phyloP scores from a whole-genome alignment of 176 grass and related monocot genomes.

The Tillandsia fasciculata region DNA sequence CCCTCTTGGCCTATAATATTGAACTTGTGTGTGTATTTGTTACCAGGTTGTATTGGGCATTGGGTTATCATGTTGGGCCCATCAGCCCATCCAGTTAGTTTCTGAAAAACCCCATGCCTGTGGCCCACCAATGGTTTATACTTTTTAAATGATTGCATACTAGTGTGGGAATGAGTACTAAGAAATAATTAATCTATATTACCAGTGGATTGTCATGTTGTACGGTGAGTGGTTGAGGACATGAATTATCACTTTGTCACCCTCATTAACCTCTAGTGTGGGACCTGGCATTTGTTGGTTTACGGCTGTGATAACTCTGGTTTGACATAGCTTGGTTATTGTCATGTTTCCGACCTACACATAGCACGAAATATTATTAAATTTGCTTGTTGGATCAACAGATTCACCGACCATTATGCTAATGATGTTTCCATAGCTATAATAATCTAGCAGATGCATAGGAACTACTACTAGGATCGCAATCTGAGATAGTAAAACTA shows the following conservation, averaged over 20 bases:
- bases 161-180: not conserved
- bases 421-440: slow-evolving; percentile 5
- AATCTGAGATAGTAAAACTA: no score
- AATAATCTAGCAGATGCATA: not conserved
- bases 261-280: slow-evolving; percentile 33
- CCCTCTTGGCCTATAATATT: slow-evolving; percentile 50
- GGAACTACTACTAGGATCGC: no score
- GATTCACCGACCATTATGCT: not conserved
- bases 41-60: slow-evolving; percentile 51
- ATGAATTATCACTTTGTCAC: slow-evolving; percentile 41
- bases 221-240: slow-evolving; percentile 50
- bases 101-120: slow-evolving; percentile 74
- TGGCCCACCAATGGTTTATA: not conserved
- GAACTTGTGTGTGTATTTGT: slow-evolving; percentile 48
- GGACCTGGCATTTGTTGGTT: slow-evolving; percentile 44
- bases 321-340: slow-evolving; percentile 30
- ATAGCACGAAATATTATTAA: not conserved
- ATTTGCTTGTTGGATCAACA: not conserved
- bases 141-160: slow-evolving; percentile 7
- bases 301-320: slow-evolving; percentile 30
- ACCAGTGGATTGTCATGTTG: slow-evolving; percentile 58
- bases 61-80: slow-evolving; percentile 68
- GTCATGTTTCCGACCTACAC: slow-evolving; percentile 39
- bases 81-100: slow-evolving; percentile 54
- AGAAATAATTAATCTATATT: not conserved